Evolutionary conservation across 306 rosid species (phyloP).

Genomic region (Senna tora): DNA sequence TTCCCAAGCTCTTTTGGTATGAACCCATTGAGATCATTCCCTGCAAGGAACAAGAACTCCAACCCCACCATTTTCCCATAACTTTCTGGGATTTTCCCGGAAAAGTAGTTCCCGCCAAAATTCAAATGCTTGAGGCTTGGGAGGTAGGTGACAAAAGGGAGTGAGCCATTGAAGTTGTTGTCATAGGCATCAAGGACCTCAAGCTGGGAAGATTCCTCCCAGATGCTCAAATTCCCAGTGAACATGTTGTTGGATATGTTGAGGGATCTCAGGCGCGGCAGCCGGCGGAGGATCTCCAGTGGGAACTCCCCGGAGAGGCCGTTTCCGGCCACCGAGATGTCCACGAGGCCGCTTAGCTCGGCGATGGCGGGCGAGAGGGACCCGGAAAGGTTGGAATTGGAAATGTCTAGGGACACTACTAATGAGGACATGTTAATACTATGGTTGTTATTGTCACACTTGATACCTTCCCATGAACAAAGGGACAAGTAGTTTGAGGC

Average conservation of each 20-base stretch:
- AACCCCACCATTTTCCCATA: conserved; percentile 67
- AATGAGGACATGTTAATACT: conserved; percentile 45
- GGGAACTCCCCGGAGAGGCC: conserved; percentile 58
- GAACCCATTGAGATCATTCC: conserved; percentile 76
- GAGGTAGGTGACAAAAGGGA: conserved; percentile 58
- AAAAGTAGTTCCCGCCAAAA: conserved; percentile 81
- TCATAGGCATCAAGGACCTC: conserved; percentile 68
- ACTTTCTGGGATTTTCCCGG: conserved; percentile 62
- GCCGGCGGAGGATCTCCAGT: conserved; percentile 45
- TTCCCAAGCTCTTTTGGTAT: conserved; percentile 79
- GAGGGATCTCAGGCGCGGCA: conserved; percentile 53
- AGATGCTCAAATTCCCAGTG: conserved; percentile 57
- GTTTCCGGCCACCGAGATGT: conserved; percentile 58
- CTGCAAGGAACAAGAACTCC: conserved; percentile 70
- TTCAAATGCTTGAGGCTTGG: conserved; percentile 57
- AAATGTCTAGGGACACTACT: conserved; percentile 67
- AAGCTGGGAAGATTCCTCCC: conserved; percentile 68
- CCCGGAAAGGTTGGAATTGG: conserved; percentile 71
- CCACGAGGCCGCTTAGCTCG: conserved; percentile 49
- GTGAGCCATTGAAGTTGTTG: conserved; percentile 72
- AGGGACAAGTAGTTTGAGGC: conserved; percentile 57
- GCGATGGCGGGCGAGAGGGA: conserved; percentile 65
- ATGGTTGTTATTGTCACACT: conserved; percentile 64
- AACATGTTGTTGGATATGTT: conserved; percentile 80
- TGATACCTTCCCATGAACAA: conserved; percentile 80